A percentile compares a stretch with the other conserved stretches of the same genome.
Conservation (phyloP, 192 early-diverging fungal genomes). For the Coemansia sp. region DNA sequence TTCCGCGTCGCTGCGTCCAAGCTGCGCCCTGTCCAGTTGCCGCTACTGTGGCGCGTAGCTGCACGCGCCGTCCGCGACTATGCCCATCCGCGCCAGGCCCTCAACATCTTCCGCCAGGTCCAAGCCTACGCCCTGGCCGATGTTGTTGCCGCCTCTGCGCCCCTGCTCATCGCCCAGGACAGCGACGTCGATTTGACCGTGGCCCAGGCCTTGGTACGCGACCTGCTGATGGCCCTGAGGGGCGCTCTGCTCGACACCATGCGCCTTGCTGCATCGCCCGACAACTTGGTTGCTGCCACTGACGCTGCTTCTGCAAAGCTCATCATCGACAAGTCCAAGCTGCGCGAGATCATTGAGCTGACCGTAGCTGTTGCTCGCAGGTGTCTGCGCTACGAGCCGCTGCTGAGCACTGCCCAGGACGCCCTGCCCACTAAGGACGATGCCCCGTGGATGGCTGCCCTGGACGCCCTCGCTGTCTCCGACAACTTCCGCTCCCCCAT, state of each 20-base stretch:
- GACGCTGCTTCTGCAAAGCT: slow-evolving; percentile 5
- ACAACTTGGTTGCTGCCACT: slow-evolving; percentile 15
- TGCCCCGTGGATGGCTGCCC: slow-evolving; percentile 19
- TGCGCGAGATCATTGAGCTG: slow-evolving; percentile 35
- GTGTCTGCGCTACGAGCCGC: slow-evolving; percentile 5
- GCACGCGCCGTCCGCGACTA: slow-evolving; percentile 53
- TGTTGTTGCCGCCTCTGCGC: neutral
- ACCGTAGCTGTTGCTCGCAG: slow-evolving; percentile 12
- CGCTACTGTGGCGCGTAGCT: slow-evolving; percentile 64
- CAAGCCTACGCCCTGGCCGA: slow-evolving; percentile 56
- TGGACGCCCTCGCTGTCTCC: slow-evolving; percentile 12
- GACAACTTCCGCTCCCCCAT: slow-evolving; percentile 14
- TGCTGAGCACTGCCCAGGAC: slow-evolving; percentile 1
- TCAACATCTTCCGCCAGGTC: slow-evolving; percentile 65
- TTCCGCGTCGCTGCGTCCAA: slow-evolving; percentile 43
- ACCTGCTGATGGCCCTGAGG: slow-evolving; percentile 15
- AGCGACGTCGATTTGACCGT: neutral
- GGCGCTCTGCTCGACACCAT: slow-evolving; percentile 20
- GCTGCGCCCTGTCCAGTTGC: slow-evolving; percentile 32
- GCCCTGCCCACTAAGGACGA: slow-evolving; percentile 1
- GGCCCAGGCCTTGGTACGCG: neutral
- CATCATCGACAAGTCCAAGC: slow-evolving; percentile 17
- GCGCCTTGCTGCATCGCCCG: slow-evolving; percentile 14
- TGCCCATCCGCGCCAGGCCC: slow-evolving; percentile 51
- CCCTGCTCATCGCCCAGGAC: slow-evolving; percentile 9